Conservation (phyloP, 345 rosid species). For the Psidium guajava region DNA sequence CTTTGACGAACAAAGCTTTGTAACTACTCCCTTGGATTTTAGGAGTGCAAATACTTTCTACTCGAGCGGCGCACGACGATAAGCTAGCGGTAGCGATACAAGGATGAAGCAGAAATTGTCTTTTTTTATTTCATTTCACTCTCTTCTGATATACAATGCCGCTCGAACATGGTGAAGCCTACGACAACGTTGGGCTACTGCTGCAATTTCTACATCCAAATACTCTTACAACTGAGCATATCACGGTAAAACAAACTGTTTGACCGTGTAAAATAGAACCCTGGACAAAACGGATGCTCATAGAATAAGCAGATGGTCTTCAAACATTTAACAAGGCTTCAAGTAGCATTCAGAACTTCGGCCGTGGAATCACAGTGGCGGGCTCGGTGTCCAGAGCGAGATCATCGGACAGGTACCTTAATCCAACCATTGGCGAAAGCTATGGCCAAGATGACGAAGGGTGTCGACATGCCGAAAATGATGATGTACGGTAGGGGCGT, state of each 20-base stretch:
- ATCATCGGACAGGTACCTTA: slow-evolving; percentile 71
- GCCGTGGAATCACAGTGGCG: not conserved
- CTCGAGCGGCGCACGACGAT: not conserved
- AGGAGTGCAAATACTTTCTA: not conserved
- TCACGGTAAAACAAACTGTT: not conserved
- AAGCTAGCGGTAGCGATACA: not conserved
- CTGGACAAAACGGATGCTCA: not conserved
- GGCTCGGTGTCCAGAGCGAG: slow-evolving; percentile 1
- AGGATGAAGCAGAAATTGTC: not conserved
- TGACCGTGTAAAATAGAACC: not conserved
- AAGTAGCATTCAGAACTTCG: not conserved
- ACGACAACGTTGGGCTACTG: not conserved
- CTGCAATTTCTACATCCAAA: not conserved
- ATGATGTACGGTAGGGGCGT: slow-evolving; percentile 83
- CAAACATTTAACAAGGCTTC: not conserved
- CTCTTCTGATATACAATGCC: not conserved
- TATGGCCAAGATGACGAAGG: slow-evolving; percentile 83
- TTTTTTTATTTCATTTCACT: not conserved
- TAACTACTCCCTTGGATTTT: not conserved
- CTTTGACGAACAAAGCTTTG: not conserved
- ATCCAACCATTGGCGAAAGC: slow-evolving; percentile 95
- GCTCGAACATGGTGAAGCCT: not conserved
- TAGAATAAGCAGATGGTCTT: not conserved
- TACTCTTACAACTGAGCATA: not conserved
- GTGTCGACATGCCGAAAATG: slow-evolving; percentile 91